Conservation (phyloP, 2,329 filamentous ascomycete species). For the Colletotrichum acutatum region DNA sequence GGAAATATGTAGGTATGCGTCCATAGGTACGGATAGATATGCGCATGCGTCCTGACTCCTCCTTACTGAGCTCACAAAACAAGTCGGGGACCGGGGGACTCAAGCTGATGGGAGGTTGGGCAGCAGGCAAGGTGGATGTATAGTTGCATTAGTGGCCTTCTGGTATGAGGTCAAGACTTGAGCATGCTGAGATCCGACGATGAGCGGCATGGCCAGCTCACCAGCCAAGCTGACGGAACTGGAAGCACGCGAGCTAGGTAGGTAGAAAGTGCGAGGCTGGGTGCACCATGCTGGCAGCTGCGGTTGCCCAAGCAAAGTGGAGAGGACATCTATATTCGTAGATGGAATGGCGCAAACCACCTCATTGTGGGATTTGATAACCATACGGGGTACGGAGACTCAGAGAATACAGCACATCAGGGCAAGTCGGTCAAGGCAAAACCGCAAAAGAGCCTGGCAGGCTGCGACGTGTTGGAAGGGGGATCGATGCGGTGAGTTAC, state of each 20-base stretch:
- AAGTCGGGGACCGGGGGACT: background rate
- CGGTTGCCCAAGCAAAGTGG: background rate
- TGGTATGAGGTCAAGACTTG: background rate
- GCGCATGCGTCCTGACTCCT: too few species aligned
- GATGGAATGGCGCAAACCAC: background rate
- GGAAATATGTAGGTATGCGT: background rate
- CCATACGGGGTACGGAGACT: too few species aligned
- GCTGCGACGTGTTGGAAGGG: background rate
- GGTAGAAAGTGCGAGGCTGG: background rate
- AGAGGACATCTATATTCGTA: background rate
- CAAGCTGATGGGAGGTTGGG: slow-evolving; percentile 1
- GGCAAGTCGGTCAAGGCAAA: background rate
- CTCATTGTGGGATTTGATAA: background rate
- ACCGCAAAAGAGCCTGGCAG: background rate
- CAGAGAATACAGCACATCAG: background rate
- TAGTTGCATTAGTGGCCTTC: background rate
- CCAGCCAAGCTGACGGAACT: background rate
- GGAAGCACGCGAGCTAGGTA: background rate
- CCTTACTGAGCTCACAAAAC: background rate
- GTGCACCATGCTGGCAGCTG: background rate
- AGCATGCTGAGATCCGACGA: background rate
- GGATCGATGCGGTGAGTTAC: slow-evolving; percentile 21
- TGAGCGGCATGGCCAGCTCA: background rate
- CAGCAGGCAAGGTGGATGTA: background rate
- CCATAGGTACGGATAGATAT: too few species aligned